Percentiles rank a stretch among this genome's conserved stretches.
Evolutionary conservation across 1,139 yeast genomes (phyloP).

Genomic region (Suhomyces choctaworum): DNA sequence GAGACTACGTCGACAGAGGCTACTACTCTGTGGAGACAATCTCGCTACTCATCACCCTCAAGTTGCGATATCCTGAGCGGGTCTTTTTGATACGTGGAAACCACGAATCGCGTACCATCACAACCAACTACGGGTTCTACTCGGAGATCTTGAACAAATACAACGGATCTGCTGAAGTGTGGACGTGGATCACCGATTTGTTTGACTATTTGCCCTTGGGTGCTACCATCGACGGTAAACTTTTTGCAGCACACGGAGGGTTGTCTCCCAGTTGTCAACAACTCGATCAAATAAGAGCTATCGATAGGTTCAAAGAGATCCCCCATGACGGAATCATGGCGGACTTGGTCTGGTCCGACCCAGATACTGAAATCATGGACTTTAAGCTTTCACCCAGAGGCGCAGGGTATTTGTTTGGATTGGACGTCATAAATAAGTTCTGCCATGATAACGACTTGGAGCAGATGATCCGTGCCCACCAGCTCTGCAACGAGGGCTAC

Average conservation of each 20-base stretch:
- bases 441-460: constrained; percentile 73
- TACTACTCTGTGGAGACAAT: constrained; percentile 91
- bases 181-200: constrained; percentile 87
- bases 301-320: constrained; percentile 88
- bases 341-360: constrained; percentile 97
- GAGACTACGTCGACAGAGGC: constrained; percentile 92
- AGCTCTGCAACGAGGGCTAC: constrained; percentile 92
- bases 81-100: constrained; percentile 86
- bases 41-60: constrained; percentile 75
- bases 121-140: constrained; percentile 95
- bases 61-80: constrained; percentile 81
- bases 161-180: constrained; percentile 71
- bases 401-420: constrained; percentile 96
- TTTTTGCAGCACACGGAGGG: constrained; percentile 98
- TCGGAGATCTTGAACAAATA: constrained; percentile 92
- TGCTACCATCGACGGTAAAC: constrained; percentile 86
- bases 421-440: constrained; percentile 86
- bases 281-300: constrained; percentile 83
- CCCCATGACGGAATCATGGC: constrained; percentile 99
- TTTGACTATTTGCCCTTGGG: constrained; percentile 90
- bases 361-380: constrained; percentile 82
- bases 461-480: constrained; percentile 91
- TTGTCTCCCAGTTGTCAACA: constrained; percentile 92
- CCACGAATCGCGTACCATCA: constrained; percentile 94
- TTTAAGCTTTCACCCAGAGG: constrained; percentile 93